A percentile compares a stretch with the other conserved stretches of the same genome.
Conservation (phyloP, 2,329 filamentous ascomycete genomes). For the Hypoxylon sp. region DNA sequence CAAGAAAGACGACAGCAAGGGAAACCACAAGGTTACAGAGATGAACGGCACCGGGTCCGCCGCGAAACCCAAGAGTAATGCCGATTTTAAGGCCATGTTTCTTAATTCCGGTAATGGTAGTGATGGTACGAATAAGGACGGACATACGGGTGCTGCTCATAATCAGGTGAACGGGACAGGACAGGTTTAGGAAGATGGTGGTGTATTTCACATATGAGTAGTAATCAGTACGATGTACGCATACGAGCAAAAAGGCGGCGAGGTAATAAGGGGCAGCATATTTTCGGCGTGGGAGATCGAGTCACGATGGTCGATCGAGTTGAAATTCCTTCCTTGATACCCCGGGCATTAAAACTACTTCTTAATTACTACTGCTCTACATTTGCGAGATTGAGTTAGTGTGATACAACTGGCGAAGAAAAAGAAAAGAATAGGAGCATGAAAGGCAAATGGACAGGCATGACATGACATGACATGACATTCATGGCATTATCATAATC, state of each 20-base stretch:
- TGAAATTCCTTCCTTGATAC: slow-evolving; percentile 44
- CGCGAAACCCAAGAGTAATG: slow-evolving; percentile 65
- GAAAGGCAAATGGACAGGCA: slow-evolving; percentile 30
- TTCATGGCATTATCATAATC: slow-evolving; percentile 31
- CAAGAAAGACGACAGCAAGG: slow-evolving; percentile 48
- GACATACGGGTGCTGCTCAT: slow-evolving; percentile 1
- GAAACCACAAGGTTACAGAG: slow-evolving; percentile 35
- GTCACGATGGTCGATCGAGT: slow-evolving; percentile 40
- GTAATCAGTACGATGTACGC: slow-evolving; percentile 16
- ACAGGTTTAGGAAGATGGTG: slow-evolving; percentile 8
- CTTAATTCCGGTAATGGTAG: slow-evolving; percentile 47
- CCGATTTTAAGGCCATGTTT: slow-evolving; percentile 71
- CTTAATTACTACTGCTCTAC: slow-evolving; percentile 8
- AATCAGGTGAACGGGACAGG: slow-evolving; percentile 28
- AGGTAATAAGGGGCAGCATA: slow-evolving; percentile 29
- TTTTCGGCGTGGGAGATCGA: slow-evolving; percentile 39
- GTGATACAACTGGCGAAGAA: slow-evolving; percentile 10
- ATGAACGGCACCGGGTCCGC: slow-evolving; percentile 43
- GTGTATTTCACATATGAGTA: slow-evolving; percentile 18
- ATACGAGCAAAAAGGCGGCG: slow-evolving; percentile 21
- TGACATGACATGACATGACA: slow-evolving; percentile 38
- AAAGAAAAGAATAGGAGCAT: slow-evolving; percentile 17
- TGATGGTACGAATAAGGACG: slow-evolving; percentile 20
- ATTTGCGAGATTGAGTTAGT: slow-evolving; percentile 12
- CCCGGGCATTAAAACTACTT: slow-evolving; percentile 41